phyloP scores from a whole-genome alignment of 208 protist genomes.

The Sergeia podlipaevii region DNA sequence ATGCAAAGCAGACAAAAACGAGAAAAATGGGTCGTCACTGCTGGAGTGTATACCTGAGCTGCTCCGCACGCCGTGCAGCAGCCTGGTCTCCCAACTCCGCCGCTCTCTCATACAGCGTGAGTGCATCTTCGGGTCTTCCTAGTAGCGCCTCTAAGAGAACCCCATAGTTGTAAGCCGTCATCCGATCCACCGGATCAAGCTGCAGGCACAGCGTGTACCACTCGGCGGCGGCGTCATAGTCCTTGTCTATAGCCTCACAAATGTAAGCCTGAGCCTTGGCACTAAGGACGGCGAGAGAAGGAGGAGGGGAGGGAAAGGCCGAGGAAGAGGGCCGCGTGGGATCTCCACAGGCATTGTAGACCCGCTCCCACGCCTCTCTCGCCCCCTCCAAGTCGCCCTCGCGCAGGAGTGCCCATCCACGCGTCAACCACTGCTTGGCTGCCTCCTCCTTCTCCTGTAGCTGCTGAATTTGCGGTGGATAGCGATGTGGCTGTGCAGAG shows the following conservation, averaged over 20 bases:
- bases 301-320: too few species aligned
- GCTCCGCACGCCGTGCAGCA: constrained; percentile 43
- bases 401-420: constrained; percentile 52
- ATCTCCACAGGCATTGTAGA: constrained; percentile 21
- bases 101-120: constrained; percentile 49
- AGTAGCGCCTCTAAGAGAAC: constrained; percentile 73
- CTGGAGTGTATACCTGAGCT: constrained; percentile 31
- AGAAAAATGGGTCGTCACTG: too few species aligned
- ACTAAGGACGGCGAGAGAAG: constrained; percentile 42
- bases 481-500: too few species aligned
- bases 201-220: constrained; percentile 57
- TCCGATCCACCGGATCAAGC: constrained; percentile 61
- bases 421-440: constrained; percentile 28
- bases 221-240: constrained; percentile 45
- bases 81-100: constrained; percentile 45
- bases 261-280: constrained; percentile 65
- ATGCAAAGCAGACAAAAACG: neutral
- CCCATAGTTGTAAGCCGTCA: constrained; percentile 83
- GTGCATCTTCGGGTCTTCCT: constrained; percentile 31
- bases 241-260: constrained; percentile 63
- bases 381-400: constrained; percentile 49
- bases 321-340: too few species aligned
- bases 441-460: constrained; percentile 4
- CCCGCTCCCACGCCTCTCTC: constrained; percentile 39
- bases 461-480: neutral